A percentile compares a stretch with the other conserved stretches of the same genome.
phyloP scores from a whole-genome alignment of 495 filamentous ascomycete genomes.

The Trichocladium antarcticum region DNA sequence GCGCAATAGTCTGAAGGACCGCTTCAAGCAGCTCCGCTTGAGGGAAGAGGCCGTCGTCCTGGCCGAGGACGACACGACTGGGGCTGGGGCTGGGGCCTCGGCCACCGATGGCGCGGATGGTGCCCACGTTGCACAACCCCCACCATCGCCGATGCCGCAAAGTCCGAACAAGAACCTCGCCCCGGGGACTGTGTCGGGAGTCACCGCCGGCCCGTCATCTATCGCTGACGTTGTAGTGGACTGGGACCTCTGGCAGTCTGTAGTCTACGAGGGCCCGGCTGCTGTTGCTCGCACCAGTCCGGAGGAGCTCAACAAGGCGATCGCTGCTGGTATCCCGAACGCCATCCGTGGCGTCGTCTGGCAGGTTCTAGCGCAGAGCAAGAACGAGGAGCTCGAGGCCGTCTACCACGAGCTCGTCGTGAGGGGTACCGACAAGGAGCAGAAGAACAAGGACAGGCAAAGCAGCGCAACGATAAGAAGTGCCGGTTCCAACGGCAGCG shows the following conservation, averaged over 20 bases:
- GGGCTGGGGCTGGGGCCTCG: conserved; percentile 30
- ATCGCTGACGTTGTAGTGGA: conserved; percentile 62
- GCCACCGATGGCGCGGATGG: conserved; percentile 44
- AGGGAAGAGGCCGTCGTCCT: conserved; percentile 57
- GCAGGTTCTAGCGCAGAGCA: conserved; percentile 93
- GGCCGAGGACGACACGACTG: conserved; percentile 39
- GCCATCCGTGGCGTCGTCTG: conserved; percentile 94
- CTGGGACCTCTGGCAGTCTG: conserved; percentile 95
- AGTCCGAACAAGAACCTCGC: conserved; percentile 50
- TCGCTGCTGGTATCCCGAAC: conserved; percentile 85
- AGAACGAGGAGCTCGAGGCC: conserved; percentile 78
- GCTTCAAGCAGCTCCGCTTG: conserved; percentile 76
- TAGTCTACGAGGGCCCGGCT: conserved; percentile 85
- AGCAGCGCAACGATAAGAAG: conserved; percentile 38
- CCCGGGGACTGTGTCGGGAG: conserved; percentile 72
- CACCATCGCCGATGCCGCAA: conserved; percentile 39
- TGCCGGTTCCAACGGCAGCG: conserved; percentile 29
- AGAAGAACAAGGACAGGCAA: conserved; percentile 56
- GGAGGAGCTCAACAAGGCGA: conserved; percentile 79
- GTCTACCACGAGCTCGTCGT: conserved; percentile 73
- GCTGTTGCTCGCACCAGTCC: conserved; percentile 75
- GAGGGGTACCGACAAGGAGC: conserved; percentile 71
- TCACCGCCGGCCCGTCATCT: conserved; percentile 57
- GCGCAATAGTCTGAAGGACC: conserved; percentile 65
- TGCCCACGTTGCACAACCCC: conserved; percentile 27